phyloP scores from a whole-genome alignment of 345 rosid species.

The Citrus unshiu region DNA sequence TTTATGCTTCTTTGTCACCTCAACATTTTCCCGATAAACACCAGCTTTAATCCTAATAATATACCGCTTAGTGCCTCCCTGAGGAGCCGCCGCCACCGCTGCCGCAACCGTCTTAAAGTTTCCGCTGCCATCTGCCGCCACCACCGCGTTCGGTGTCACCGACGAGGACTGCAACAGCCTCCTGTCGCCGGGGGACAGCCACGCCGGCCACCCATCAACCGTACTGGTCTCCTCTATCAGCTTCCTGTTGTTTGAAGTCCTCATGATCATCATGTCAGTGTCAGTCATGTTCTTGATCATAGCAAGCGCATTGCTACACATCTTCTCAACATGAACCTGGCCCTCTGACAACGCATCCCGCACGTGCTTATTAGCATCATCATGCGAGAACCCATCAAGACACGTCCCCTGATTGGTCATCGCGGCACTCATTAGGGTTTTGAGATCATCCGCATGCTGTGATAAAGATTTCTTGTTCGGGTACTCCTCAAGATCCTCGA shows the following conservation, averaged over 20 bases:
- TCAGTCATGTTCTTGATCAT: constrained; percentile 72
- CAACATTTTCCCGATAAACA: constrained; percentile 75
- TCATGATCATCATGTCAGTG: constrained; percentile 36
- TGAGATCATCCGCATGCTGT: constrained; percentile 77
- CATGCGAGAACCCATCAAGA: constrained; percentile 82
- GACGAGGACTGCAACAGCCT: constrained; percentile 57
- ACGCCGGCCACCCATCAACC: constrained; percentile 54
- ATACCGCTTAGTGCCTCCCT: constrained; percentile 54
- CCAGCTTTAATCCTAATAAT: constrained; percentile 73
- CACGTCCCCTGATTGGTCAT: constrained; percentile 89
- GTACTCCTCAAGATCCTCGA: constrained; percentile 53
- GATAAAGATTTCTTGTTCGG: constrained; percentile 59
- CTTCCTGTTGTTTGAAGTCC: constrained; percentile 31
- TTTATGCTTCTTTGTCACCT: constrained; percentile 54
- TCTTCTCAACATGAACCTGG: constrained; percentile 41
- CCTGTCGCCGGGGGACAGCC: constrained; percentile 69
- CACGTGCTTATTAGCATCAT: constrained; percentile 43
- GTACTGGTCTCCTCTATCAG: constrained; percentile 22
- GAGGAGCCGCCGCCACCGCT: constrained; percentile 78
- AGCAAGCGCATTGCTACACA: constrained; percentile 62
- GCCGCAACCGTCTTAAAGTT: constrained; percentile 47
- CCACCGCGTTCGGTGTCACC: constrained; percentile 60
- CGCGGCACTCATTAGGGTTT: constrained; percentile 76
- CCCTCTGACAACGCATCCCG: constrained; percentile 38
- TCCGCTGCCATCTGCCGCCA: constrained; percentile 90